phyloP scores from a whole-genome alignment of 768 basidiomycete species.

The Mycena alexandri region DNA sequence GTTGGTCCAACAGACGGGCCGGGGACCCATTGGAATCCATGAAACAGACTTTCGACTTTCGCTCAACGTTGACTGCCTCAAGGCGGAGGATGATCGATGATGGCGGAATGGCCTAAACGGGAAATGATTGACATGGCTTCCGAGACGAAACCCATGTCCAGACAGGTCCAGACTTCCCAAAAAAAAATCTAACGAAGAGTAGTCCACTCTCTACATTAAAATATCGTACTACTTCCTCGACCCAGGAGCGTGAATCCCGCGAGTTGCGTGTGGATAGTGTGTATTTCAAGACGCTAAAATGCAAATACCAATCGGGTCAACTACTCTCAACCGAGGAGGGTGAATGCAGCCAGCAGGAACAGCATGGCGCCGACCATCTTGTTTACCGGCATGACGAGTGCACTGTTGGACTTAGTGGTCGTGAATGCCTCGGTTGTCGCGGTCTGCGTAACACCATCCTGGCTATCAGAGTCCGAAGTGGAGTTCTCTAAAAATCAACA shows the following conservation, averaged over 20 bases:
- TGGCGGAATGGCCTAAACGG: not conserved
- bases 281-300: too few species aligned
- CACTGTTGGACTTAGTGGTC: slow-evolving; percentile 19
- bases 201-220: slow-evolving; percentile 8
- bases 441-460: slow-evolving; percentile 37
- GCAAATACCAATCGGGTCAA: too few species aligned
- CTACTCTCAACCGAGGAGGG: slow-evolving; percentile 29
- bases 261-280: too few species aligned
- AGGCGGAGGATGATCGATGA: too few species aligned
- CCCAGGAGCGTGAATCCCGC: too few species aligned
- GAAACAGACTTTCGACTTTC: not conserved
- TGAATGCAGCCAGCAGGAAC: slow-evolving; percentile 29
- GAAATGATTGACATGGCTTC: too few species aligned
- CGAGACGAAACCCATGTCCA: too few species aligned
- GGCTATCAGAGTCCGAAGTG: slow-evolving; percentile 22
- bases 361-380: slow-evolving; percentile 28
- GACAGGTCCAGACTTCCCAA: too few species aligned
- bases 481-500: slow-evolving; percentile 28
- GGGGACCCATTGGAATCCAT: slow-evolving; percentile 27
- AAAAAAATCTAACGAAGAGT: too few species aligned
- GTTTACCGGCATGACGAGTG: slow-evolving; percentile 22
- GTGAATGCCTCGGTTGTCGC: slow-evolving; percentile 27
- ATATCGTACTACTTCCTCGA: too few species aligned
- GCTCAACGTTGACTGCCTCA: too few species aligned
- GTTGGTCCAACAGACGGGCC: slow-evolving; percentile 44